A percentile compares a stretch with the other conserved stretches of the same genome.
phyloP scores from a whole-genome alignment of 345 rosid genomes.

The Geranium rotundifolium region DNA sequence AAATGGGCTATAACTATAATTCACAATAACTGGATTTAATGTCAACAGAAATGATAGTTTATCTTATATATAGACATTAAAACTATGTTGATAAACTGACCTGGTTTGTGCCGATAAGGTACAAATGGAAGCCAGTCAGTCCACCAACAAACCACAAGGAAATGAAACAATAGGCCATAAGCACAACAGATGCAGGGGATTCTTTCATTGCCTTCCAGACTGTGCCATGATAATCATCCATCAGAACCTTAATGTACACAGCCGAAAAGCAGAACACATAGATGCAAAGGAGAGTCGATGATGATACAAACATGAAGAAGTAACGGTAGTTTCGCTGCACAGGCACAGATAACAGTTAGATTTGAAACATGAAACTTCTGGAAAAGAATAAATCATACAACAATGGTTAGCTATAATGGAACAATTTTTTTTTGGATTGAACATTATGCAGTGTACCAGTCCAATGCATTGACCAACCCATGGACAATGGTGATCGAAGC shows the following conservation, averaged over 20 bases:
- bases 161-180: conserved; percentile 80
- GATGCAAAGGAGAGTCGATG: conserved; percentile 77
- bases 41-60: neutral
- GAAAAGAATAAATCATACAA: no score
- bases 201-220: conserved; percentile 87
- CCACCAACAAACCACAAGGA: conserved; percentile 95
- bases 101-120: conserved; percentile 87
- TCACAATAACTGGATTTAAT: conserved; percentile 2
- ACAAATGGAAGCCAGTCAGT: conserved; percentile 83
- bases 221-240: conserved; percentile 50
- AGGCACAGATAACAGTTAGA: conserved; percentile 3
- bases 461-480: conserved; percentile 99
- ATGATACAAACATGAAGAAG: conserved; percentile 95
- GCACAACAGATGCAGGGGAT: conserved; percentile 72
- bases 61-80: conserved; percentile 1
- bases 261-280: conserved; percentile 82
- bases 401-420: no score
- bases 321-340: conserved; percentile 92
- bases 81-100: conserved; percentile 28
- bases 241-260: conserved; percentile 67
- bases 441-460: conserved; percentile 45
- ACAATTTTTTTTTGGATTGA: neutral
- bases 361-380: neutral
- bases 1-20: neutral
- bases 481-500: conserved; percentile 98